Base-by-base conservation (phyloP, 2,329 filamentous ascomycete genomes). In the Phialemonium atrogriseum region DNA sequence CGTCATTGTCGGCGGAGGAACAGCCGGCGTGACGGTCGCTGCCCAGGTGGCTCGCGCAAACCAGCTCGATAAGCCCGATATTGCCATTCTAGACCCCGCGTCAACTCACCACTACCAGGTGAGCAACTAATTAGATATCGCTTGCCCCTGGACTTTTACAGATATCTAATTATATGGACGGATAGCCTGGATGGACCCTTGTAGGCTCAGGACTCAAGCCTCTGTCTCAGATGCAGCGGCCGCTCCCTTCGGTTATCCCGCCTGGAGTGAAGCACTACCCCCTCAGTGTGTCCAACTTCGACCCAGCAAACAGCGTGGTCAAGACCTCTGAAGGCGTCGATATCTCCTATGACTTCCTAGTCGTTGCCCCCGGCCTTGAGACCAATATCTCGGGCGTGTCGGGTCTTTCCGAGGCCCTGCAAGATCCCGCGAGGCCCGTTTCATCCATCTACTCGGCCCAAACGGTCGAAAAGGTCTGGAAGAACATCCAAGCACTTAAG, bases 151-250 rank as follows among this genome's bases (percentile, higher is more conserved):
- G n/a, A n/a, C 25, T 16, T 15, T 27, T 27, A 13, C 10, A 6
- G 10, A 7, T 15, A 27, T 27, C 14, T 17, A 10, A 27, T 7
- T 27, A 12, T 25, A 7, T 12, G n/a, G n/a, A 7, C n/a, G 11
- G 8, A 25, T 8, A 8, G 51, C 75, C 77, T 1, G 77, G 77
- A 33, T 82, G 77, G 77, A 82, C 78, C 2, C 60, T 82, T 1
- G 77, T 81, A 3, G 77, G 77, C 25, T 76, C 72, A 23, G 77
- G 77, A 4, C 60, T 82, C 23, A 80, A 80, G 53, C 66, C 60
- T 27, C 77, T 75, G 47, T 59, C 77, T 40, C 66, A 77, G 15
- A 54, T 81, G 34, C 64, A 66, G 27, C 53, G 57, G 34, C 68
- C 67, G 1, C 48, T 80, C 23, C 44, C 56, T 5, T 55, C 55